Evolutionary conservation across 1,284 basidiomycete species (phyloP), one percentile per base, ranked within the genome.

Genomic region (Xanthoconium separans): DNA sequence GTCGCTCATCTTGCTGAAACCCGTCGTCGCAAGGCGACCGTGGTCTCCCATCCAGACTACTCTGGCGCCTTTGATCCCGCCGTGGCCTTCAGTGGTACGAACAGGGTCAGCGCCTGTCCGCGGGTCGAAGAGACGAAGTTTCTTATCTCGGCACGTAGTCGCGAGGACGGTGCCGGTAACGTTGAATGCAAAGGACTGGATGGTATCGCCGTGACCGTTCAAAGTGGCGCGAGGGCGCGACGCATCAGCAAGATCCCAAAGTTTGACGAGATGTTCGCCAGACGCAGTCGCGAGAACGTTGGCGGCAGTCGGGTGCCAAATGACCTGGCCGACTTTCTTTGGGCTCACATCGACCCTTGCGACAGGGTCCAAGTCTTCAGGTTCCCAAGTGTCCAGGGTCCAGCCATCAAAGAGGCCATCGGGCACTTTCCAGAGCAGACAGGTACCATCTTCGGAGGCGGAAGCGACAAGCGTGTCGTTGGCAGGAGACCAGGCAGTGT

Each of bases 401-500:
- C 94, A 98, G n/a, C 85, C 91, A 29, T 91, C 87, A 62, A 96
- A 95, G 37, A 75, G 67, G 47, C 71, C 65, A 7, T 82, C 70
- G 31, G 92, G 83, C 55, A 96, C 84, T 69, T 93, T 90, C 87
- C 93, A 97, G 64, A 99, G 79, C 70, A 93, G 85, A 57, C 93
- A 80, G 65, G 95, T 94, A 33, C 95, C 95, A 70, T 99, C 97
- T 71, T 98, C 96, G 52, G 89, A 93, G 15, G 82, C 91, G 1
- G 92, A 95, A 4, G 91, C 95, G 59, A 98, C 89, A 65, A 97
- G 79, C 16, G 83, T 78, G 73, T 98, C 95, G 69, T 95, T 88
- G 70, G 97, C 95, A 1, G 95, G 95, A 1, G 91, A 94, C 92
- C 95, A 99, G 63, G 93, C 92, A 0, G 96, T 98, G 73, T 98